These are phyloP conservation scores for Blastobotrys raffinosifermentans DNA, from an alignment of 1,139 yeast genomes.

Conservation along the genomic window DNA sequence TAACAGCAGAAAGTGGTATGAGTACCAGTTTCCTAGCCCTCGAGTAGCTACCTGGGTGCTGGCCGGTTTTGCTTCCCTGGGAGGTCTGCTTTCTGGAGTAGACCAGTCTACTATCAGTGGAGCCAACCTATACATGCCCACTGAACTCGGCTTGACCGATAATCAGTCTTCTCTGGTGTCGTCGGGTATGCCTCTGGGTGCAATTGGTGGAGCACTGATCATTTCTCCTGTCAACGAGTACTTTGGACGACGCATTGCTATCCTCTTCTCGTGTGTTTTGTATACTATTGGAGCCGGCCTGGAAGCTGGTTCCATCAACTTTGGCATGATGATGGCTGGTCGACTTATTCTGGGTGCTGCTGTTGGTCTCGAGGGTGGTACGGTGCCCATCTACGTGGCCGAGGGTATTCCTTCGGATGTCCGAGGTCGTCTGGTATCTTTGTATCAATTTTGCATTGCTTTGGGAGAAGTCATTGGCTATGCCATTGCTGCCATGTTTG, in stretches of 20 bases:
- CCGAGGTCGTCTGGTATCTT: slow-evolving; percentile 51
- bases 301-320: slow-evolving; percentile 44
- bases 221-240: slow-evolving; percentile 33
- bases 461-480: slow-evolving; percentile 55
- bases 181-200: slow-evolving; percentile 57
- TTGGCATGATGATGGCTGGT: slow-evolving; percentile 48
- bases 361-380: slow-evolving; percentile 57
- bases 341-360: slow-evolving; percentile 53
- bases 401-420: slow-evolving; percentile 51
- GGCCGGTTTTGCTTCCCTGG: slow-evolving; percentile 51
- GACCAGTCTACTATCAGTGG: slow-evolving; percentile 56
- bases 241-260: slow-evolving; percentile 48
- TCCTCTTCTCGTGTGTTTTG: slow-evolving; percentile 49
- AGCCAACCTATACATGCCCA: slow-evolving; percentile 48
- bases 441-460: slow-evolving; percentile 54
- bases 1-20: background rate
- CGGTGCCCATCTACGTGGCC: slow-evolving; percentile 52
- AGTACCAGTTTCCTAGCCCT: slow-evolving; percentile 37
- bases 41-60: slow-evolving; percentile 42
- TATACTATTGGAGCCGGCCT: slow-evolving; percentile 52
- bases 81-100: slow-evolving; percentile 54
- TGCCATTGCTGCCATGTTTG: slow-evolving; percentile 53
- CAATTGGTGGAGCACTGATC: slow-evolving; percentile 31
- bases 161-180: slow-evolving; percentile 37
- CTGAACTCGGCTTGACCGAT: slow-evolving; percentile 43